A percentile compares a stretch with the other conserved stretches of the same genome.
phyloP scores from a whole-genome alignment of 23 red algal genomes.

The Gracilaria gracilis region DNA sequence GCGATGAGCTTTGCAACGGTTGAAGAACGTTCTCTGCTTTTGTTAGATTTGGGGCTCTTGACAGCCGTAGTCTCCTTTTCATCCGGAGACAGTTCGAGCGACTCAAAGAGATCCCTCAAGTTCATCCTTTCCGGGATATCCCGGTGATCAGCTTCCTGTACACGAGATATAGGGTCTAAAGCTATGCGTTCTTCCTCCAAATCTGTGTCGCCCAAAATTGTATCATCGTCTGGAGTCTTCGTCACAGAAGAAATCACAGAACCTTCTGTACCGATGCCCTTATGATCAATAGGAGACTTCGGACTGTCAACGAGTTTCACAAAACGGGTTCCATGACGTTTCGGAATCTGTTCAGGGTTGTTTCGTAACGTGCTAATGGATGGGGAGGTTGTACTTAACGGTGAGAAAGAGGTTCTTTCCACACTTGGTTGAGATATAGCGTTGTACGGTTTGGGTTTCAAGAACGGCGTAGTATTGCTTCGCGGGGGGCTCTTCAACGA shows the following conservation, averaged over 20 bases:
- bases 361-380: background rate
- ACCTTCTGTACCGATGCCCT: background rate
- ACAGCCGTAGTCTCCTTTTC: background rate
- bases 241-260: constrained; percentile 7
- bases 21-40: background rate
- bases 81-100: constrained; percentile 30
- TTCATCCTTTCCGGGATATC: constrained; percentile 49
- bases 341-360: background rate
- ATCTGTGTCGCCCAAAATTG: background rate
- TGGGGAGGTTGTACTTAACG: background rate
- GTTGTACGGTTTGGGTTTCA: background rate
- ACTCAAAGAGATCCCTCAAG: constrained; percentile 53
- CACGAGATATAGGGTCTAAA: background rate
- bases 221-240: constrained; percentile 1
- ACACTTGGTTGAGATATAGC: background rate
- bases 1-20: constrained; percentile 28
- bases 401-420: background rate
- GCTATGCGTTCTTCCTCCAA: background rate
- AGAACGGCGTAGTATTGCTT: background rate
- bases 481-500: constrained; percentile 8
- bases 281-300: background rate
- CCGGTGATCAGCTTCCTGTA: background rate
- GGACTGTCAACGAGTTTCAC: background rate
- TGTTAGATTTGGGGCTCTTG: background rate
- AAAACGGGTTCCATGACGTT: constrained; percentile 19